Percentiles rank a stretch among this genome's conserved stretches.
Conservation (phyloP, 73 alveolate genomes). For the Paramecium bursaria region DNA sequence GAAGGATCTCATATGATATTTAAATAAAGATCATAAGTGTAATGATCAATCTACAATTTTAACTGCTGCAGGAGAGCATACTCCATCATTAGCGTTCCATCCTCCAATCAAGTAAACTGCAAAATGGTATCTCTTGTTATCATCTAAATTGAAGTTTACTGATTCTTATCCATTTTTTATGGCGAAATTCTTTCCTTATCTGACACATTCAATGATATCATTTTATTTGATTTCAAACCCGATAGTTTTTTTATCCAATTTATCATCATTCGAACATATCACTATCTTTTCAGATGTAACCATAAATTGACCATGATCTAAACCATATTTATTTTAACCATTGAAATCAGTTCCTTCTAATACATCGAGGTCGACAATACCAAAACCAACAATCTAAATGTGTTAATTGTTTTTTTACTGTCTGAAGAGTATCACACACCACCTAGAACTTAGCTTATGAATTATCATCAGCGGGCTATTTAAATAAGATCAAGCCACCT, state of each 20-base stretch:
- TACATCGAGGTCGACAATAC: slow-evolving; percentile 6
- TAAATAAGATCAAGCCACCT: too few relatives aligned
- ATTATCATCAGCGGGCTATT: too few relatives aligned
- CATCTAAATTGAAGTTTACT: slow-evolving; percentile 3
- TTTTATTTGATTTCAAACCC: background rate
- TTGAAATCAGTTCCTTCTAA: slow-evolving; percentile 31
- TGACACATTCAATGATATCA: slow-evolving; percentile 12
- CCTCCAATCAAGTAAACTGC: slow-evolving; percentile 35
- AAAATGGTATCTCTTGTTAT: background rate
- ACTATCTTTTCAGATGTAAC: slow-evolving; percentile 30
- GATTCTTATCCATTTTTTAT: slow-evolving; percentile 1
- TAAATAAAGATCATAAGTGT: too few relatives aligned
- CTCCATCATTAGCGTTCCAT: slow-evolving; percentile 40
- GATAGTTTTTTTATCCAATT: slow-evolving; percentile 20
- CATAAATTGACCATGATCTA: slow-evolving; percentile 29
- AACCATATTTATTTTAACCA: slow-evolving; percentile 32
- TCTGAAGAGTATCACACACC: slow-evolving; percentile 29
- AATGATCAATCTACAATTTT: too few relatives aligned
- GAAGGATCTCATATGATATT: too few relatives aligned
- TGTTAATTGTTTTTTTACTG: slow-evolving; percentile 11
- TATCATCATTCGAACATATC: background rate
- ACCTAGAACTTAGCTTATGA: too few relatives aligned
- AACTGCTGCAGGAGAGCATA: too few relatives aligned
- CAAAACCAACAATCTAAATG: background rate
- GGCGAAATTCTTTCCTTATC: slow-evolving; percentile 11